A percentile compares a stretch with the other conserved stretches of the same genome.
Conservation (phyloP, 768 basidiomycete genomes). For the Harrya chromipes region DNA sequence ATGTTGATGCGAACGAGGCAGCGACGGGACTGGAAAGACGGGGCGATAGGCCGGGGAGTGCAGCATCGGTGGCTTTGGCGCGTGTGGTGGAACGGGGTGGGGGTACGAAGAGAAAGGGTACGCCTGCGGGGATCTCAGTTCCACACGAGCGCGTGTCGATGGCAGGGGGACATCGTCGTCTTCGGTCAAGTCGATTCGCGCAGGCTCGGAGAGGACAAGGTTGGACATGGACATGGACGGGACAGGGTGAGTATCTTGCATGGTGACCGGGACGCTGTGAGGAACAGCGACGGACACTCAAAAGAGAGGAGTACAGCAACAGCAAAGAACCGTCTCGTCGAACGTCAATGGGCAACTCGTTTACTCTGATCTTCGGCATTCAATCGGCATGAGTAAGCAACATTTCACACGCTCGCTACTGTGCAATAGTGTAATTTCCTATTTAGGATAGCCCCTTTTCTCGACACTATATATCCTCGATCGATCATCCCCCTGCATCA, state of each 20-base stretch:
- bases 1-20: conserved; percentile 20
- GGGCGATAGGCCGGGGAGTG: conserved; percentile 42
- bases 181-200: conserved; percentile 68
- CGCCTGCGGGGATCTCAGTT: conserved; percentile 38
- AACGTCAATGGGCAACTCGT: conserved; percentile 14
- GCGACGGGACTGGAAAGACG: conserved; percentile 46
- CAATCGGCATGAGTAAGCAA: conserved; percentile 27
- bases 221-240: conserved; percentile 35
- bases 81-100: conserved; percentile 22
- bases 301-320: not conserved
- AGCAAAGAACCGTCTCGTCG: conserved; percentile 16
- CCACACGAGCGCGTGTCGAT: conserved; percentile 30
- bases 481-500: conserved; percentile 20
- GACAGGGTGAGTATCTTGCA: conserved; percentile 27
- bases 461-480: not conserved
- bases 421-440: conserved; percentile 14
- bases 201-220: conserved; percentile 39
- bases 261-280: conserved; percentile 12
- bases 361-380: conserved; percentile 27
- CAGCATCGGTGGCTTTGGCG: conserved; percentile 24
- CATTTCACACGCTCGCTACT: conserved; percentile 16
- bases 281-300: not conserved
- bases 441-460: conserved; percentile 16
- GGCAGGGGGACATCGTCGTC: conserved; percentile 55
- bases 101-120: conserved; percentile 24